Conservation (phyloP, 495 filamentous ascomycete genomes). For the Penicillium turbatum region DNA sequence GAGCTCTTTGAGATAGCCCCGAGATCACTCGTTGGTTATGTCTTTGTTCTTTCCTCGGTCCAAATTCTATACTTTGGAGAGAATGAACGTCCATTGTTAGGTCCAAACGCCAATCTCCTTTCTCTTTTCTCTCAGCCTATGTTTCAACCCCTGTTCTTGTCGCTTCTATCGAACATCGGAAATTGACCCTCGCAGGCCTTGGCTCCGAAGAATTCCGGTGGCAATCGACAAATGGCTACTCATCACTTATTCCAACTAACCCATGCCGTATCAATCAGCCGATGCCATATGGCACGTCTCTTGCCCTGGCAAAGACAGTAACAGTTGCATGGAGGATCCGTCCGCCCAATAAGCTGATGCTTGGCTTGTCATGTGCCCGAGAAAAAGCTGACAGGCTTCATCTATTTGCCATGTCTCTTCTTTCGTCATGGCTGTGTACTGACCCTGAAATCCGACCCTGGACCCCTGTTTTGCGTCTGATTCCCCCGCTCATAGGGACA, state of each 20-base stretch:
- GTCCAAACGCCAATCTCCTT: slow-evolving; percentile 1
- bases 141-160: slow-evolving; percentile 11
- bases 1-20: not conserved
- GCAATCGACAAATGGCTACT: slow-evolving; percentile 6
- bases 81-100: not conserved
- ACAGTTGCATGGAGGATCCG: slow-evolving; percentile 7
- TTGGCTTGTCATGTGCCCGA: slow-evolving; percentile 6
- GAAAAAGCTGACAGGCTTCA: slow-evolving; percentile 17
- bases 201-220: slow-evolving; percentile 10
- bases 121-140: not conserved
- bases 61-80: no score
- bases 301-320: slow-evolving; percentile 2
- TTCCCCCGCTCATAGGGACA: not conserved
- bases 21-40: not conserved
- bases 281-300: not conserved
- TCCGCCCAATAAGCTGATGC: slow-evolving; percentile 13
- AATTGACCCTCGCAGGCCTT: slow-evolving; percentile 18
- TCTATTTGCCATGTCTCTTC: slow-evolving; percentile 3
- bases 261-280: slow-evolving; percentile 6
- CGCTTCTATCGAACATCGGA: slow-evolving; percentile 6
- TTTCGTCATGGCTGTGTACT: not conserved
- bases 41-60: not conserved
- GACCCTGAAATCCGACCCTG: not conserved
- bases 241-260: slow-evolving; percentile 14
- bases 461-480: not conserved